These are phyloP conservation scores for Maudiozyma serrabonitensis DNA, from an alignment of 805 yeast species.

Conservation along the genomic window DNA sequence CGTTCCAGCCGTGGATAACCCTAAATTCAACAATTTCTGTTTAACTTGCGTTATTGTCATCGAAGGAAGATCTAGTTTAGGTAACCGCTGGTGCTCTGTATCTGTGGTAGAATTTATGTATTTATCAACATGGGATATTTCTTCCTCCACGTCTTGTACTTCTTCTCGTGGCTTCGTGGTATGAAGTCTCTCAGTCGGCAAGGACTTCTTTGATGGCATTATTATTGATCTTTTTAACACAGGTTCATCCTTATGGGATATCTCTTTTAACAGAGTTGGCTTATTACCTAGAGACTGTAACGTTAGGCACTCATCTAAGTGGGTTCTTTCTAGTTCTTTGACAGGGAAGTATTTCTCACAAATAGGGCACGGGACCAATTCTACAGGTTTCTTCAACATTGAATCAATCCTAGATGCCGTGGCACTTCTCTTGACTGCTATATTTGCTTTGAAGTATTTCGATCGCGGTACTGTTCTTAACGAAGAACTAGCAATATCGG, in stretches of 20 bases:
- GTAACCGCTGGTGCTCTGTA: constrained; percentile 33
- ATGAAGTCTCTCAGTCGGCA: background rate
- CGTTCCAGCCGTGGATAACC: constrained; percentile 54
- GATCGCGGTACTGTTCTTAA: background rate
- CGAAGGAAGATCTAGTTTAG: constrained; percentile 56
- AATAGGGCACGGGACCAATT: constrained; percentile 54
- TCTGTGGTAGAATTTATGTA: constrained; percentile 33
- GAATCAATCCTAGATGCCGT: constrained; percentile 9
- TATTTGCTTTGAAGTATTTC: background rate
- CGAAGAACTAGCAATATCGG: background rate
- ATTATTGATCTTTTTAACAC: background rate
- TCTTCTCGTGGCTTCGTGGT: background rate
- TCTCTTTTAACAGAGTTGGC: background rate
- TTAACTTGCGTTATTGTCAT: constrained; percentile 51
- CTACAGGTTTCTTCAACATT: constrained; percentile 6
- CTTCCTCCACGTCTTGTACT: background rate
- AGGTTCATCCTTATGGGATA: background rate
- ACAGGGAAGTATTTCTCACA: constrained; percentile 49
- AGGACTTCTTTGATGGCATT: background rate
- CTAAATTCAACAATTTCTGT: constrained; percentile 44
- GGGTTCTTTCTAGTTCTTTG: constrained; percentile 44
- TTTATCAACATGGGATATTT: constrained; percentile 12
- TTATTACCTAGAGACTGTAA: constrained; percentile 11
- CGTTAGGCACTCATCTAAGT: constrained; percentile 51
- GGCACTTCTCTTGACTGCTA: background rate